Base-by-base conservation (phyloP, 2,329 filamentous ascomycete genomes). In the Fusarium bactridioides region DNA sequence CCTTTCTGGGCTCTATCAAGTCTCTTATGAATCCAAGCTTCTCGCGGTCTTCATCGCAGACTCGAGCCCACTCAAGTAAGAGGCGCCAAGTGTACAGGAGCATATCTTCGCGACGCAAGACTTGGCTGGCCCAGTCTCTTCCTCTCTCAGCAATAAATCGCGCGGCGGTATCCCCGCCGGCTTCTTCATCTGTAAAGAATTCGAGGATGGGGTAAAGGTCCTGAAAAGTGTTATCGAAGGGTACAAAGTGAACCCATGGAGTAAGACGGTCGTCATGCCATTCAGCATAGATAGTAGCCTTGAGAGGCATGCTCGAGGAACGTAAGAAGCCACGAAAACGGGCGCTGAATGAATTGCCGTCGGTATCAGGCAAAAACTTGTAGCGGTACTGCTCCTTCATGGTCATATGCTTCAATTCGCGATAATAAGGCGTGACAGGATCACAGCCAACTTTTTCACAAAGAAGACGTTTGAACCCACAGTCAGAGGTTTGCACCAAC, bases 221-320 rank as follows among this genome's bases (percentile, higher is more conserved):
- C 58, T 87, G 83, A 66, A 89, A 92, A 4, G 88, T 87, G 76
- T 92, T 92, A 78, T 93, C 90, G 76, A 94, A 85, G 4, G 92
- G 92, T 3, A 91, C 88, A 74, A 92, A 94, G 80, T 94, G 92
- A 70, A 87, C 83, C 92, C 92, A 94, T 0, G 91, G 88, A 19
- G 89, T 82, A 1, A 94, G 83, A 11, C 92, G 86, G 47, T 88
- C 86, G 78, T 94, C 92, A 78, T 94, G 92, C 92, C 92, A 94
- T 78, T 94, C 92, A 13, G 88, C 83, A 78, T 92, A 94, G 47
- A 94, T 85, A 7, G 92, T 93, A 18, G 89, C 87, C 81, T 94
- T 94, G 78, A 94, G 87, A 4, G 90, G 90, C 38, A 93, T 79
- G 50, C 87, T 90, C 3, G 88, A 92, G 41, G 88, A 91, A 31